Conservation (phyloP, 2,329 filamentous ascomycete genomes). For the Aspergillus terreus region DNA sequence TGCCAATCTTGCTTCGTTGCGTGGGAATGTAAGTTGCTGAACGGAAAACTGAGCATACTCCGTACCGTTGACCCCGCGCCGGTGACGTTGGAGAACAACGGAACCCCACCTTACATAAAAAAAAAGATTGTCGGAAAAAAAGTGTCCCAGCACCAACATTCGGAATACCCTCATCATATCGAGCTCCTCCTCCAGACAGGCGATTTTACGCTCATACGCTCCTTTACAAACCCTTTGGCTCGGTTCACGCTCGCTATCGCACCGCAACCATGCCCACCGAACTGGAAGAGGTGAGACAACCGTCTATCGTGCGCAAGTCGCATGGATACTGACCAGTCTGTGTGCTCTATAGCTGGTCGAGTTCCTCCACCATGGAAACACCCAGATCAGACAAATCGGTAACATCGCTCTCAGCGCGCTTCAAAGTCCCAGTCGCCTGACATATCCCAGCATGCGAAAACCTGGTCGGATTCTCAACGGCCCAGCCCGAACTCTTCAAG, state of each 20-base stretch:
- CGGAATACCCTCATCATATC: constrained; percentile 8
- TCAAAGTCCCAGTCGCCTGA: not conserved
- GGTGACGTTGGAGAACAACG: constrained; percentile 1
- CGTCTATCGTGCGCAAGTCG: too few species aligned
- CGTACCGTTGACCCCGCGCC: not conserved
- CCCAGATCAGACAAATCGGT: constrained; percentile 81
- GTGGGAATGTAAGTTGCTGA: too few species aligned
- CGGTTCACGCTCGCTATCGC: not conserved
- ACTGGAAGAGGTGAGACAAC: constrained; percentile 63
- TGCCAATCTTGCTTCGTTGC: too few species aligned
- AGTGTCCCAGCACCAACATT: constrained; percentile 2
- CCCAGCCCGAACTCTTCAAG: constrained; percentile 80
- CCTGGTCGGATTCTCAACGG: constrained; percentile 76
- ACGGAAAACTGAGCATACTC: not conserved
- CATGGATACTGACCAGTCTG: not conserved
- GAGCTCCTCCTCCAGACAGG: not conserved
- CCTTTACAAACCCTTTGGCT: not conserved
- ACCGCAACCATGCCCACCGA: constrained; percentile 65
- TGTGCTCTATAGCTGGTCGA: constrained; percentile 53
- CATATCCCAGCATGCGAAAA: constrained; percentile 68
- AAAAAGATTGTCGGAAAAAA: not conserved
- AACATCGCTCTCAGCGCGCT: constrained; percentile 11
- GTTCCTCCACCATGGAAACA: constrained; percentile 89
- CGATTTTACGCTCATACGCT: not conserved
- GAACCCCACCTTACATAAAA: constrained; percentile 2